Evolutionary conservation across 257 asterid species (phyloP).

Genomic region (Solanum gracilifrons): DNA sequence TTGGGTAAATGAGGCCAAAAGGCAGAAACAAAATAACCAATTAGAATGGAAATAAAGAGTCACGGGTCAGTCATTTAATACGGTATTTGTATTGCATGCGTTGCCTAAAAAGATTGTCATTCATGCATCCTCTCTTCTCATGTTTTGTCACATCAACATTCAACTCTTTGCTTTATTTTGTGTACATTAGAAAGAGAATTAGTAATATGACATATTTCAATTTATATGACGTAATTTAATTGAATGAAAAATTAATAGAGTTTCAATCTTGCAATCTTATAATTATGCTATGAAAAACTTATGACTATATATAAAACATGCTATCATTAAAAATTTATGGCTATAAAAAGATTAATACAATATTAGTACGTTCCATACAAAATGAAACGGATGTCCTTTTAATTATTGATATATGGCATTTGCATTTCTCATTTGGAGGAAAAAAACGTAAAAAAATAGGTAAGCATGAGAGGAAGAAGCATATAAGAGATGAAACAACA

Average conservation of each 20-base stretch:
- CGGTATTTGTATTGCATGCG: background rate
- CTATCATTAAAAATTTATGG: background rate
- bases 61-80: background rate
- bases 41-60: background rate
- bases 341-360: background rate
- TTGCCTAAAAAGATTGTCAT: background rate
- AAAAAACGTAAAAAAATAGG: background rate
- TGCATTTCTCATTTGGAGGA: background rate
- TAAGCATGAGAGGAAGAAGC: background rate
- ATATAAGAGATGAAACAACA: background rate
- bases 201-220: background rate
- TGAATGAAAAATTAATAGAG: background rate
- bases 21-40: background rate
- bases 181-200: background rate
- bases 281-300: background rate
- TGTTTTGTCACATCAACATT: background rate
- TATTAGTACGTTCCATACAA: too few relatives aligned
- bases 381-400: background rate
- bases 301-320: background rate
- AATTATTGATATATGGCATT: background rate
- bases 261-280: background rate
- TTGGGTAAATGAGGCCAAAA: constrained; percentile 17
- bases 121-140: background rate
- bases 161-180: background rate
- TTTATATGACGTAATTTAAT: background rate